phyloP scores from a whole-genome alignment of 371 early-diverging fungal species.

The Gilbertella persicaria region DNA sequence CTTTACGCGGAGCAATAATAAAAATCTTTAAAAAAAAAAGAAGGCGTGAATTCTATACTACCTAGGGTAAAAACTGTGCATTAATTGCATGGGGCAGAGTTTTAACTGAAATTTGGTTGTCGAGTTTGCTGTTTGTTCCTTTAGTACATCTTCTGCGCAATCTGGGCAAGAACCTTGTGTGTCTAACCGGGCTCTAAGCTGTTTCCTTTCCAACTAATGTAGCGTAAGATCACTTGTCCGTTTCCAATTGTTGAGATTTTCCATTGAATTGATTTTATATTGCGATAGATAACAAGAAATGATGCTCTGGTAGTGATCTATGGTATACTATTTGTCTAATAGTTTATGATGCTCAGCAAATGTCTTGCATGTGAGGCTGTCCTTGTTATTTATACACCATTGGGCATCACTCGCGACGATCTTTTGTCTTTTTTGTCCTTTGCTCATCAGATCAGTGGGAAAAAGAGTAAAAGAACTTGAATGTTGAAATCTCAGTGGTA shows the following conservation, averaged over 20 bases:
- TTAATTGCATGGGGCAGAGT: slow-evolving; percentile 15
- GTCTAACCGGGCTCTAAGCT: slow-evolving; percentile 10
- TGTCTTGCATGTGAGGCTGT: slow-evolving; percentile 13
- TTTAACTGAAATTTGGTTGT: slow-evolving; percentile 18
- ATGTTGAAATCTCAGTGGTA: too few relatives aligned
- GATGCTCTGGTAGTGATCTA: slow-evolving; percentile 18
- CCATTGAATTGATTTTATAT: slow-evolving; percentile 9
- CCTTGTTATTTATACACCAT: slow-evolving; percentile 13
- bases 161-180: slow-evolving; percentile 13
- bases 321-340: slow-evolving; percentile 10
- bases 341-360: slow-evolving; percentile 13
- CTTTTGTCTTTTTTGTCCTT: slow-evolving; percentile 8
- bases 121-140: slow-evolving; percentile 14
- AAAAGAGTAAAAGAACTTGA: too few relatives aligned
- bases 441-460: slow-evolving; percentile 9
- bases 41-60: too few relatives aligned
- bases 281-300: slow-evolving; percentile 15
- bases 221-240: slow-evolving; percentile 13
- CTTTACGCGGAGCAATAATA: too few relatives aligned
- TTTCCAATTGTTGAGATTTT: slow-evolving; percentile 14
- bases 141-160: slow-evolving; percentile 15
- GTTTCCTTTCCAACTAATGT: slow-evolving; percentile 16
- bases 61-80: too few relatives aligned
- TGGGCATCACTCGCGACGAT: slow-evolving; percentile 11
- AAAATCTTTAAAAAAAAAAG: too few relatives aligned